Conservation (phyloP, 805 yeast species). For the Saturnispora serradocipensis region DNA sequence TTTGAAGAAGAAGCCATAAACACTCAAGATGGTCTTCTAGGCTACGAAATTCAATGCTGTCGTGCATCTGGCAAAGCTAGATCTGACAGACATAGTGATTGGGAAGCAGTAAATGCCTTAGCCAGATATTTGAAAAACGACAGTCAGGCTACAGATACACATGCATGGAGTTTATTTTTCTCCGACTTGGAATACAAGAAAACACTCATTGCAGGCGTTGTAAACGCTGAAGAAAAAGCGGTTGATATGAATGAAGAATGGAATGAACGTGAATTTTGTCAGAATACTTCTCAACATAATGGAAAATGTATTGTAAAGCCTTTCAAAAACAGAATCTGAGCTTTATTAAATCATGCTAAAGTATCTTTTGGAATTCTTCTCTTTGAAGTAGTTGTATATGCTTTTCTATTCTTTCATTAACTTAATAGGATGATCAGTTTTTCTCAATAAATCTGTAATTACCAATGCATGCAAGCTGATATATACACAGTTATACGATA, state of each 20-base stretch:
- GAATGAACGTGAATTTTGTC: not conserved
- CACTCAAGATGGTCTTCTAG: not conserved
- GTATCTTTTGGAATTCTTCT: too few relatives aligned
- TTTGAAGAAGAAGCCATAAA: not conserved
- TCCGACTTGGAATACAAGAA: not conserved
- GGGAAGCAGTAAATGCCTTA: not conserved
- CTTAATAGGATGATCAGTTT: too few relatives aligned
- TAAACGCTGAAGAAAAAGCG: not conserved
- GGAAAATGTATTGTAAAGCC: not conserved
- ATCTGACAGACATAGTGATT: not conserved
- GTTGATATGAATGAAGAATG: not conserved
- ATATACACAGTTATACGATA: too few relatives aligned
- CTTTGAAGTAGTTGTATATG: too few relatives aligned
- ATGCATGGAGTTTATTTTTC: not conserved
- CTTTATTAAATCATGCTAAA: too few relatives aligned
- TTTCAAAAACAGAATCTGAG: too few relatives aligned
- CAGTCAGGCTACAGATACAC: not conserved
- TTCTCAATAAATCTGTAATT: too few relatives aligned
- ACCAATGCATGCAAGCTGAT: too few relatives aligned
- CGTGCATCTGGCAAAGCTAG: not conserved
- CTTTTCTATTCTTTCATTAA: too few relatives aligned
- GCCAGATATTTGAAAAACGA: not conserved
- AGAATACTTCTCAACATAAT: not conserved
- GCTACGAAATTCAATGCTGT: not conserved
- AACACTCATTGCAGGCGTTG: not conserved